phyloP scores from a whole-genome alignment of 345 rosid genomes.

The Dipteronia sinensis region DNA sequence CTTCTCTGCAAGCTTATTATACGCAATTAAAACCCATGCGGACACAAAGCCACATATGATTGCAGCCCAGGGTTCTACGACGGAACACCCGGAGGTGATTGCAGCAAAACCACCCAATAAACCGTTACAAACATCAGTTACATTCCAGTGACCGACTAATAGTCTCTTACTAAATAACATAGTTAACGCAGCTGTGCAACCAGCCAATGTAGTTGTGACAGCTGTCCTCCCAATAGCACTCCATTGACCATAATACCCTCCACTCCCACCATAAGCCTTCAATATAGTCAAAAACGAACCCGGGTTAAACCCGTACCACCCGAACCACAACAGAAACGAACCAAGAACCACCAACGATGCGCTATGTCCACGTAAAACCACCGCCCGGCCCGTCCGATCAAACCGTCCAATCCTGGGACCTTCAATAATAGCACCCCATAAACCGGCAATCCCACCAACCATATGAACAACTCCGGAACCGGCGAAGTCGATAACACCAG shows the following conservation, averaged over 20 bases:
- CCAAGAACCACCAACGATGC: constrained; percentile 76
- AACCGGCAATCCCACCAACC: constrained; percentile 81
- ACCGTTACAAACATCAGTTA: constrained; percentile 75
- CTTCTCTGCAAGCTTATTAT: constrained; percentile 58
- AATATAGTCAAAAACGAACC: constrained; percentile 57
- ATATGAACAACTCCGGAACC: constrained; percentile 85
- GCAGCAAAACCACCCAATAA: constrained; percentile 85
- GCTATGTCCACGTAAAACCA: constrained; percentile 68
- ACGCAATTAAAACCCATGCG: constrained; percentile 59
- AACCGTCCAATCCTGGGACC: constrained; percentile 81
- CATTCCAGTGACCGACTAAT: constrained; percentile 78
- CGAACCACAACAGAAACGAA: constrained; percentile 73
- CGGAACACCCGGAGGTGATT: constrained; percentile 77
- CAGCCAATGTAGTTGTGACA: constrained; percentile 77
- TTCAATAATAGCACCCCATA: constrained; percentile 73
- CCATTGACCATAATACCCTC: constrained; percentile 72
- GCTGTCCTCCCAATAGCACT: constrained; percentile 79
- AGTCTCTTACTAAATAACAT: constrained; percentile 69
- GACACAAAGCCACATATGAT: constrained; percentile 74
- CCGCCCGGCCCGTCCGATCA: constrained; percentile 42
- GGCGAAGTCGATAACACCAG: constrained; percentile 76
- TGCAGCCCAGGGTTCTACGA: constrained; percentile 89
- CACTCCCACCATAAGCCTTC: constrained; percentile 30
- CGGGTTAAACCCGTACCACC: constrained; percentile 89
- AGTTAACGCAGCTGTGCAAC: constrained; percentile 77